These are phyloP conservation scores for Yamagishiella unicocca DNA, from an alignment of 139 green algal genomes.

Conservation along the genomic window DNA sequence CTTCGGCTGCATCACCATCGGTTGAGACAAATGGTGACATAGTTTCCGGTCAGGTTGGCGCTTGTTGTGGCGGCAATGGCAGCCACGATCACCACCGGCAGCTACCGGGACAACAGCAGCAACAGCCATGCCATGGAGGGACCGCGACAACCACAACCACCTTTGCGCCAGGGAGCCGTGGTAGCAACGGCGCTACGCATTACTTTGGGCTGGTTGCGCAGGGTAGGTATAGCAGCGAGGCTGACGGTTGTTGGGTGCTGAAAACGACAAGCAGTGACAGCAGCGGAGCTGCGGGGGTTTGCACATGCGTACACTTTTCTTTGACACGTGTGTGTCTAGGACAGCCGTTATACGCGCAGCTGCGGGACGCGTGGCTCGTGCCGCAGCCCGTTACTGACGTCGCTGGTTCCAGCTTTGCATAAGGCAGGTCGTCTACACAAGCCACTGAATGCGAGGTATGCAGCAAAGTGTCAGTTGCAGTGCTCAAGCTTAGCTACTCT, in stretches of 20 bases:
- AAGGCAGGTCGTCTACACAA: no score
- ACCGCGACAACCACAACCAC: no score
- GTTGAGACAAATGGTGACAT: no score
- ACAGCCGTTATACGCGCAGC: conserved; percentile 32
- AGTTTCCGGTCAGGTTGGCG: background rate
- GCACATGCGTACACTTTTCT: conserved; percentile 48
- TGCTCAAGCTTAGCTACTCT: no score
- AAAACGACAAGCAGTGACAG: conserved; percentile 30
- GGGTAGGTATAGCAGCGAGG: background rate
- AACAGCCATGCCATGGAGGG: no score
- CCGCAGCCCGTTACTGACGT: no score
- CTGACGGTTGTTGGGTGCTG: conserved; percentile 54
- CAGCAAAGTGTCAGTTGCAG: no score
- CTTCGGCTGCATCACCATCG: no score
- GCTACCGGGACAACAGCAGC: no score
- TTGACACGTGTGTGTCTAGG: conserved; percentile 46
- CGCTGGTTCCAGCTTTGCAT: no score
- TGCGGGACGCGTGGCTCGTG: conserved; percentile 35
- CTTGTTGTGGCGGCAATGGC: conserved; percentile 3
- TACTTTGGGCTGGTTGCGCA: conserved; percentile 51
- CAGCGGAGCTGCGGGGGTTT: background rate
- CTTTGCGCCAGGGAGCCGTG: background rate
- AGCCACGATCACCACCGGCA: no score
- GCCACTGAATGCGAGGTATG: no score
- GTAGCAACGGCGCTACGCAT: background rate